Evolutionary conservation across 805 yeast species (phyloP).

Genomic region (Ogataea chonburiensis): DNA sequence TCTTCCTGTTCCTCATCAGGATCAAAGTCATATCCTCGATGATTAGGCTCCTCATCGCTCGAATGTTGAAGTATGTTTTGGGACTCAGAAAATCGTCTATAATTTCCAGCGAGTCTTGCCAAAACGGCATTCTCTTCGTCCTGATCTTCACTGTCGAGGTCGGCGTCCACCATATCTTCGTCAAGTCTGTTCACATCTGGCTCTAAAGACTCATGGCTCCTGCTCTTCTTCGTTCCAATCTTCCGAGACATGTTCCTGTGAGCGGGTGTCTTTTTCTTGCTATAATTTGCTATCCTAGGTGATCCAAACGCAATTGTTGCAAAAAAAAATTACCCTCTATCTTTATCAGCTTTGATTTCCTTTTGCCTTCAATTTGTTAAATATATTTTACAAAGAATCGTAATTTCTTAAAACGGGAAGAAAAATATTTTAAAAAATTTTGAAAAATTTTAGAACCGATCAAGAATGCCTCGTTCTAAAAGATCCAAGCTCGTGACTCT

Average conservation of each 20-base stretch:
- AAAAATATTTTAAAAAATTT: conserved; percentile 12
- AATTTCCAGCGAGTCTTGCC: conserved; percentile 41
- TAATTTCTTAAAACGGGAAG: conserved; percentile 17
- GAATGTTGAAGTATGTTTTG: conserved; percentile 12
- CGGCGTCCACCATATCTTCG: conserved; percentile 28
- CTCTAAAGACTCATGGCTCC: conserved; percentile 7
- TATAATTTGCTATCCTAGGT: neutral
- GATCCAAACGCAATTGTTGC: neutral
- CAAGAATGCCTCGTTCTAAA: conserved; percentile 89
- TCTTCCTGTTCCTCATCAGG: conserved; percentile 12
- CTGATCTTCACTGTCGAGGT: conserved; percentile 28
- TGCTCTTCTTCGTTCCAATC: conserved; percentile 9
- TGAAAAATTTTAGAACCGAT: conserved; percentile 10
- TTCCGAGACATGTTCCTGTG: conserved; percentile 3
- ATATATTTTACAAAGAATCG: conserved; percentile 7
- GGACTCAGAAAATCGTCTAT: conserved; percentile 35
- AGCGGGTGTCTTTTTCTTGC: neutral
- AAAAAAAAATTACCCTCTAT: conserved; percentile 8
- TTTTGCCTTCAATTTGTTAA: conserved; percentile 11
- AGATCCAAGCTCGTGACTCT: conserved; percentile 94
- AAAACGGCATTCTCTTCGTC: conserved; percentile 31
- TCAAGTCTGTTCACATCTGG: conserved; percentile 26
- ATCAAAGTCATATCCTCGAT: neutral
- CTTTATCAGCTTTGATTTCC: conserved; percentile 14
- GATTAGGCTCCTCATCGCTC: conserved; percentile 4